phyloP scores from a whole-genome alignment of 2,329 filamentous ascomycete species.

The Lachnellula occidentalis region DNA sequence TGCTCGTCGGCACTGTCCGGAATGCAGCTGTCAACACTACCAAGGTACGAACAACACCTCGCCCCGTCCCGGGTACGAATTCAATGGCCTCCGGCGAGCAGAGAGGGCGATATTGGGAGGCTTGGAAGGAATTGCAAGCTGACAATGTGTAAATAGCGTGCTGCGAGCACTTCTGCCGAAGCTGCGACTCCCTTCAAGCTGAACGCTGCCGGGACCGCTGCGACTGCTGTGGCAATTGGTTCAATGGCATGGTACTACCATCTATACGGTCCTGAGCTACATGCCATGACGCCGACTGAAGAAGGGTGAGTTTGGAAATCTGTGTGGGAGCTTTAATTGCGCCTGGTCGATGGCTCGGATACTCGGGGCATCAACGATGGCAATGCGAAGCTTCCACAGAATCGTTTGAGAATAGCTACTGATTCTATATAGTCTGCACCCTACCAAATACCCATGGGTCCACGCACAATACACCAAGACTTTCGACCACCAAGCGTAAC shows the following conservation, averaged over 20 bases:
- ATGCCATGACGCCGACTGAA: constrained; percentile 89
- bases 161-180: constrained; percentile 61
- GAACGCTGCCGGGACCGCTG: constrained; percentile 80
- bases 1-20: constrained; percentile 76
- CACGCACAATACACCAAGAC: constrained; percentile 90
- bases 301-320: constrained; percentile 74
- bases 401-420: constrained; percentile 17
- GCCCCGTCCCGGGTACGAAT: constrained; percentile 3
- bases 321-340: constrained; percentile 8
- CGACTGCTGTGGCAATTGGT: constrained; percentile 79
- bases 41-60: constrained; percentile 59
- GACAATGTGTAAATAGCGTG: constrained; percentile 46
- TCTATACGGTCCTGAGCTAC: constrained; percentile 81
- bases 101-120: constrained; percentile 19
- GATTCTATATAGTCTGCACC: constrained; percentile 65
- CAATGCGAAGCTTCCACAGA: background rate
- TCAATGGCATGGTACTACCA: constrained; percentile 97
- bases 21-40: constrained; percentile 66
- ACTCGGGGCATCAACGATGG: constrained; percentile 8
- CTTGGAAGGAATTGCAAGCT: constrained; percentile 29
- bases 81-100: background rate
- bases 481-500: constrained; percentile 89
- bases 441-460: constrained; percentile 92
- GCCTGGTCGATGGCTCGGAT: constrained; percentile 13
- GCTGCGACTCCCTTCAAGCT: constrained; percentile 71